phyloP scores from a whole-genome alignment of 164 flowering plant species.

The Vitis cinerea region DNA sequence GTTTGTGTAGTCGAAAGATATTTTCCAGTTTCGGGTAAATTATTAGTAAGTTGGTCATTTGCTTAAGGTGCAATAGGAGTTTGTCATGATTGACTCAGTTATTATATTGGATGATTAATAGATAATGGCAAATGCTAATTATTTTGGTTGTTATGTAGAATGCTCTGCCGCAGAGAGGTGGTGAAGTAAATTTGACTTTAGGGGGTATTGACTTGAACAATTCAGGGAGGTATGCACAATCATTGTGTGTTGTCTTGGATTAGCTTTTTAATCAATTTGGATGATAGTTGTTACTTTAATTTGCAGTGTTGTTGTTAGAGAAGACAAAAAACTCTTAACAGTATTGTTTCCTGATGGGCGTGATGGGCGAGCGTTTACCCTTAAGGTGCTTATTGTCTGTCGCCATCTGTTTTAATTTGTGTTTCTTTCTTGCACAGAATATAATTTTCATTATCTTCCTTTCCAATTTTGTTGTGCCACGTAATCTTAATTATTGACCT shows the following conservation, averaged over 20 bases:
- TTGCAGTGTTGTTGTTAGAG: slow-evolving; percentile 94
- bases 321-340: slow-evolving; percentile 90
- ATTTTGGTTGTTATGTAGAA: slow-evolving; percentile 48
- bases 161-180: slow-evolving; percentile 90
- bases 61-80: background rate
- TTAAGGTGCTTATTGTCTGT: slow-evolving; percentile 57
- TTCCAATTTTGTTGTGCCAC: slow-evolving; percentile 3
- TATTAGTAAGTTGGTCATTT: background rate
- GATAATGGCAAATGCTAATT: background rate
- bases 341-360: slow-evolving; percentile 99
- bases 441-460: background rate
- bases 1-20: background rate
- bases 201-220: slow-evolving; percentile 99
- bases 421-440: background rate
- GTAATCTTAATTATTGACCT: background rate
- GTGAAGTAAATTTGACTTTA: slow-evolving; percentile 95
- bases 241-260: background rate
- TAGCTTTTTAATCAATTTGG: slow-evolving; percentile 6
- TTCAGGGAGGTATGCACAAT: slow-evolving; percentile 80
- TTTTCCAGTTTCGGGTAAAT: background rate
- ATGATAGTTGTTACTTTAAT: slow-evolving; percentile 6
- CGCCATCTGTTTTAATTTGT: no score
- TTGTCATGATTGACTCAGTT: no score
- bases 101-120: no score
- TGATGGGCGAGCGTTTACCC: slow-evolving; percentile 96